Base-by-base conservation (phyloP, 2,329 filamentous ascomycete genomes). In the Grosmannia serpens region DNA sequence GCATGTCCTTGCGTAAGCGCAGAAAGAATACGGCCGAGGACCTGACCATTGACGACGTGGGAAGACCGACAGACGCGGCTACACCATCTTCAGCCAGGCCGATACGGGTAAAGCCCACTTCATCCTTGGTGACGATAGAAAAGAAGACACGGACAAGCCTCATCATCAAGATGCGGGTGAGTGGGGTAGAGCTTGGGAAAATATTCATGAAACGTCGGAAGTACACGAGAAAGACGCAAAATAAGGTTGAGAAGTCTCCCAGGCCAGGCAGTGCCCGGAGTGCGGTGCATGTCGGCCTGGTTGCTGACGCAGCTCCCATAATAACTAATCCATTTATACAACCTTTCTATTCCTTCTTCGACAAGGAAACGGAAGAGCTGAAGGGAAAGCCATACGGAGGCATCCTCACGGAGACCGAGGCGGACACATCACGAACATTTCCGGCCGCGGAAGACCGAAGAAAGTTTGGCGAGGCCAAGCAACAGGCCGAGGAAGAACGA, bases 361-460 rank as follows among this genome's bases (percentile, higher is more conserved):
- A 96, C 64, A 89, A 88, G 64, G 92, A 96, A 65, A 84, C 84
- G 22, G 91, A 96, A 60, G 91, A 97, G 66, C 76, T 85, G 46
- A 96, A 95, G 70, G 88, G 88, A 55, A 97, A 96, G 69, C 94
- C 94, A 0, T 99, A 97, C 64, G 94, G 94, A 31, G 94, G 94
- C 1, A 95, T 99, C 56, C 77, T 99, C 31, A 88, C 83, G 0
- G 92, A 97, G 70, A 78, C 80, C 0, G 92, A 99, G 70, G 91
- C 91, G 1, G 92, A 97, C 67, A 99, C 94, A 0, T 85, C 88
- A 2, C 89, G 89, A 66, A 97, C 94, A 0, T 79, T 96, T 46
- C 94, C 94, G 0, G 81, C 84, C 38, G 80, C 86, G 51, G 82
- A 85, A 56, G 94, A 99, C 69, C 85, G 92, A 53, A 85, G 88